Percentiles rank a stretch among this genome's conserved stretches.
phyloP scores from a whole-genome alignment of 768 basidiomycete species.

The Udeniomyces megalosporus region DNA sequence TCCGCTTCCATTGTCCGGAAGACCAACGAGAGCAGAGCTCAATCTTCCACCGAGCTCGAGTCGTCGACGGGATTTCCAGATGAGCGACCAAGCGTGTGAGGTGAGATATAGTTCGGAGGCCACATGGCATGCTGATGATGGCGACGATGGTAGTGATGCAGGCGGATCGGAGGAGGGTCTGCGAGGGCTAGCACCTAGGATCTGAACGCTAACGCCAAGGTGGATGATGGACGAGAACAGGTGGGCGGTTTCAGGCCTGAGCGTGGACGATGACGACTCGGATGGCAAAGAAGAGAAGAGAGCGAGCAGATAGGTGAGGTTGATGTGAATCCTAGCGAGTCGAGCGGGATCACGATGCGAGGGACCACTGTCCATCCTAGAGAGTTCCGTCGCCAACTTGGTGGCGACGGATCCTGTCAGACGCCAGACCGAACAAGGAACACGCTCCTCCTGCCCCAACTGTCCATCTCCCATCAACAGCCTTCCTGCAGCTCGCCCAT shows the following conservation, averaged over 20 bases:
- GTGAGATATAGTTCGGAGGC: not conserved
- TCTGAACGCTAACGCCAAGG: not conserved
- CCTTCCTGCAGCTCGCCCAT: too few relatives aligned
- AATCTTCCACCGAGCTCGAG: not conserved
- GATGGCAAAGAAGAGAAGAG: not conserved
- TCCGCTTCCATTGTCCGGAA: not conserved
- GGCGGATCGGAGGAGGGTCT: not conserved
- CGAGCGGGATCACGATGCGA: too few relatives aligned
- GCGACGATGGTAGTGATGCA: not conserved
- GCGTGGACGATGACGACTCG: not conserved
- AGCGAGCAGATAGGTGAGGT: constrained; percentile 1
- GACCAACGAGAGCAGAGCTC: not conserved
- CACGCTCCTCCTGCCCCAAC: not conserved
- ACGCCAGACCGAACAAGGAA: not conserved
- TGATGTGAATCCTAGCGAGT: not conserved
- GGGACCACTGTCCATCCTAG: too few relatives aligned
- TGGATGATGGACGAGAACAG: not conserved
- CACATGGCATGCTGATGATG: too few relatives aligned
- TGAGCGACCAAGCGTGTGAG: not conserved
- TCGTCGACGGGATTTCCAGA: constrained; percentile 6
- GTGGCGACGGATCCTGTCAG: not conserved
- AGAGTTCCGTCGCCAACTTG: not conserved
- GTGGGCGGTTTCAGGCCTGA: not conserved
- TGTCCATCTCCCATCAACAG: not conserved
- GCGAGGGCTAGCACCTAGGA: not conserved